Evolutionary conservation across 306 rosid genomes (phyloP).

Genomic region (Hippophae rhamnoides): DNA sequence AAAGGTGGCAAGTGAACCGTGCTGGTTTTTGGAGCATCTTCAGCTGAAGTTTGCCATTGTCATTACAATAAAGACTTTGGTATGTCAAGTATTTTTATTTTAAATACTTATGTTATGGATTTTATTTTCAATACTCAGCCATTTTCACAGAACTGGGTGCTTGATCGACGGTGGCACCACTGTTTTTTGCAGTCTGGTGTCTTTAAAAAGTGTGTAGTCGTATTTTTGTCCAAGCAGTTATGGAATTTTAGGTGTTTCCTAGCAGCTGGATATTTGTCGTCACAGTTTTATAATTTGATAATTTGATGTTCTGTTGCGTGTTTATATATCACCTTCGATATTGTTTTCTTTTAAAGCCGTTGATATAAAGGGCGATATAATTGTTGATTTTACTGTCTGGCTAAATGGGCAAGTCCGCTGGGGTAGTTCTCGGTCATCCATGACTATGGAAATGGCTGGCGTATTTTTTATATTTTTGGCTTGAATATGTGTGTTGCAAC

Average conservation of each 20-base stretch:
- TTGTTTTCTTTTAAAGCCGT: no score
- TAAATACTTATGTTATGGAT: slow-evolving; percentile 1
- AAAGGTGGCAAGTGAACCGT: slow-evolving; percentile 52
- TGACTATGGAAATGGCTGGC: no score
- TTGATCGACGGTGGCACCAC: slow-evolving; percentile 45
- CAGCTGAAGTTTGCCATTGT: background rate
- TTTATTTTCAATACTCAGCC: slow-evolving; percentile 22
- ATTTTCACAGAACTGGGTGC: slow-evolving; percentile 62
- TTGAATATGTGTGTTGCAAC: no score
- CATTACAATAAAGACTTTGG: slow-evolving; percentile 23
- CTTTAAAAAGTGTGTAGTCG: background rate
- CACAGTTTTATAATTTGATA: no score
- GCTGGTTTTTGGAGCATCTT: slow-evolving; percentile 14
- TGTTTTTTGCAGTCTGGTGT: background rate
- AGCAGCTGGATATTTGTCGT: background rate
- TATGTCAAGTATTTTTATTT: background rate
- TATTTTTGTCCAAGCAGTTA: background rate
- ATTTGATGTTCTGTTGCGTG: no score
- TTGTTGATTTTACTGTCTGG: no score
- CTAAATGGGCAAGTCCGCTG: no score
- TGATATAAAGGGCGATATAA: no score
- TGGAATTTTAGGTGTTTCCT: slow-evolving; percentile 7
- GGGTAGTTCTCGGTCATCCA: no score
- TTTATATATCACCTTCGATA: no score
- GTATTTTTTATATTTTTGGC: no score